These are phyloP conservation scores for Henckelia pumila DNA, from an alignment of 257 asterid genomes.

Conservation along the genomic window DNA sequence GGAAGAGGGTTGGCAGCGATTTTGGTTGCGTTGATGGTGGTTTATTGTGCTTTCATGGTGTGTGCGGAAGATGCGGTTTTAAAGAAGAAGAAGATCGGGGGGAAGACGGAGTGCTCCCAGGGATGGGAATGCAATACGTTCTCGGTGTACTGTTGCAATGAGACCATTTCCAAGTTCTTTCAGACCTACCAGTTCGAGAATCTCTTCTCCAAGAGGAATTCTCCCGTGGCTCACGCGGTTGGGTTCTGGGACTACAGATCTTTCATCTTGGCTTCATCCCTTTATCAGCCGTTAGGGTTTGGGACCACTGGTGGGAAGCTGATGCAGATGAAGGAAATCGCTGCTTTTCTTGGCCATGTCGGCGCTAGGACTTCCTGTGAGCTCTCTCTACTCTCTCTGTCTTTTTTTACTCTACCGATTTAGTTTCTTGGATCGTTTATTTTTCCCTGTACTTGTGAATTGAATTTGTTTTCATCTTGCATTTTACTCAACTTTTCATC, in stretches of 20 bases:
- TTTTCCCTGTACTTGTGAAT: not conserved
- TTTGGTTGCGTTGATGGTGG: slow-evolving; percentile 30
- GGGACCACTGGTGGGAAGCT: slow-evolving; percentile 43
- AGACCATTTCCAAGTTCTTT: slow-evolving; percentile 68
- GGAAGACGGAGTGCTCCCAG: slow-evolving; percentile 58
- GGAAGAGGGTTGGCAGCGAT: slow-evolving; percentile 27
- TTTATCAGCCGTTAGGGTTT: slow-evolving; percentile 73
- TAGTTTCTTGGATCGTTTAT: not conserved
- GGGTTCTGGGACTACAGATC: slow-evolving; percentile 62
- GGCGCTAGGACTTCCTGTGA: slow-evolving; percentile 80
- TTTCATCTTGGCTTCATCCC: slow-evolving; percentile 67
- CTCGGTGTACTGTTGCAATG: slow-evolving; percentile 70
- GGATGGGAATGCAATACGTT: slow-evolving; percentile 70
- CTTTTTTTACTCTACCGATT: not conserved
- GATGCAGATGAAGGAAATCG: slow-evolving; percentile 69
- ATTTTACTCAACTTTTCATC: too few relatives aligned
- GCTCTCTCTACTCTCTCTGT: slow-evolving; percentile 15
- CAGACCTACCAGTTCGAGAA: slow-evolving; percentile 71
- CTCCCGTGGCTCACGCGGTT: slow-evolving; percentile 72
- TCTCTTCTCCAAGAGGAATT: slow-evolving; percentile 66
- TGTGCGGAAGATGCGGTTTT: slow-evolving; percentile 36
- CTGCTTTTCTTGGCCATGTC: slow-evolving; percentile 84
- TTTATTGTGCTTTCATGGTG: slow-evolving; percentile 15
- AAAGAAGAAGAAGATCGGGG: slow-evolving; percentile 58
- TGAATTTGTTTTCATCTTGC: not conserved